Base-by-base conservation (phyloP, 2,329 filamentous ascomycete species). In the Alternaria metachromatica region DNA sequence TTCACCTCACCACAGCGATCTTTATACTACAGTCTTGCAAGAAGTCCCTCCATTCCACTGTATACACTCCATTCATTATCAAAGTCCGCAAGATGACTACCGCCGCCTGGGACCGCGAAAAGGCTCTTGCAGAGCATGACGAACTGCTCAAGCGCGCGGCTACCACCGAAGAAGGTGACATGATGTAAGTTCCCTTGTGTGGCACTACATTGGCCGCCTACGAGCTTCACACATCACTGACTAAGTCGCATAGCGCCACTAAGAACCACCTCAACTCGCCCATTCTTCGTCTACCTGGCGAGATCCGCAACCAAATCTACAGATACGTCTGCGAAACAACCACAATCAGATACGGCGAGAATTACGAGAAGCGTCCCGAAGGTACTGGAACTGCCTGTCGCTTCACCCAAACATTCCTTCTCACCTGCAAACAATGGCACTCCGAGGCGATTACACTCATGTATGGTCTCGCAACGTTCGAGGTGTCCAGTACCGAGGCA, bases 241-340 rank as follows among this genome's bases (percentile, higher is more conserved):
- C n/a, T n/a, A n/a, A n/a, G n/a, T n/a, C n/a, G n/a, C n/a, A n/a
- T n/a, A n/a, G n/a, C 46, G n/a, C 48, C 11, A 20, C n/a, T 5
- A 6, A 10, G 5, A 50, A 51, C 26, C 48, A 51, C 1, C 12
- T 51, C 4, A 50, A 6, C 26, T 50, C 48, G 26, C 48, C 48
- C 6, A 0, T 50, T 1, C 26, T 50, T 8, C 26, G 48, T 13
- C 26, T 50, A 20, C 26, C 48, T 20, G 12, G 26, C 26, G 48
- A 50, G 3, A 30, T 33, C 25, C 48, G 48, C 25, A 50, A 12
- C 3, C 15, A 7, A 0, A 50, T 33, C 26, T 33, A 50, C 18
- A 50, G 0, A 2, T 6, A 33, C 11, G 4, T 11, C 11, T 50
- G 48, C n/a, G 0, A 1, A 12, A 4, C 48, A 0, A 30, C 12